phyloP scores from a whole-genome alignment of 2,329 filamentous ascomycete species.

The Cytospora chrysosperma region DNA sequence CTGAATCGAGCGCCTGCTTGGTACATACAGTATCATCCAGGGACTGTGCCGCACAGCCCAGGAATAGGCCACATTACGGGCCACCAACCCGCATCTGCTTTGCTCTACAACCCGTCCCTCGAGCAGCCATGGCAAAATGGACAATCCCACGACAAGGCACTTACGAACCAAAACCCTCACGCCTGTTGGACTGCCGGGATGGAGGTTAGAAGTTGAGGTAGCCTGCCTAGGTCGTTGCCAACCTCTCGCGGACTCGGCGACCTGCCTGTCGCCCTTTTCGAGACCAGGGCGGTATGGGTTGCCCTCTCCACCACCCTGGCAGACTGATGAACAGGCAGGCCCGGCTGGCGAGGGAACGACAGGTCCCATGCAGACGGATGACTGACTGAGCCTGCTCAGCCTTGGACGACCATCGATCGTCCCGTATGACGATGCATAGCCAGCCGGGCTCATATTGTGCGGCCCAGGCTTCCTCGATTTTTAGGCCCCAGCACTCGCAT shows the following conservation, averaged over 20 bases:
- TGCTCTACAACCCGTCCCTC: background rate
- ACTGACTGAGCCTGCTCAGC: background rate
- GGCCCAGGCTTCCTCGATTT: background rate
- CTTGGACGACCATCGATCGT: background rate
- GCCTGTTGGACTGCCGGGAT: background rate
- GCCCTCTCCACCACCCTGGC: background rate
- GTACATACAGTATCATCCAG: too few relatives aligned
- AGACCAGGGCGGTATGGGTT: background rate
- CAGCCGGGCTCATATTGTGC: background rate
- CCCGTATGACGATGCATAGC: background rate
- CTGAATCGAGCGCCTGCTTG: background rate
- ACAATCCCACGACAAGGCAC: background rate
- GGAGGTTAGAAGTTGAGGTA: background rate
- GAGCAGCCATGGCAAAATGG: background rate
- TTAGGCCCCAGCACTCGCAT: background rate
- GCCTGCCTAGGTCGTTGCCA: background rate
- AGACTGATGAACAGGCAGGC: too few relatives aligned
- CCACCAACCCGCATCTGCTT: conserved; percentile 2
- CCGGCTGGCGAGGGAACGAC: too few relatives aligned
- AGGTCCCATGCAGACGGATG: background rate
- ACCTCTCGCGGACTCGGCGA: too few relatives aligned
- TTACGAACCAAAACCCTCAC: background rate
- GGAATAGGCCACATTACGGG: background rate
- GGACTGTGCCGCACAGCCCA: conserved; percentile 11
- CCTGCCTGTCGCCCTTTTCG: background rate